Base-by-base conservation (phyloP, 208 protist species). In the Leptomonas pyrrhocoris region DNA sequence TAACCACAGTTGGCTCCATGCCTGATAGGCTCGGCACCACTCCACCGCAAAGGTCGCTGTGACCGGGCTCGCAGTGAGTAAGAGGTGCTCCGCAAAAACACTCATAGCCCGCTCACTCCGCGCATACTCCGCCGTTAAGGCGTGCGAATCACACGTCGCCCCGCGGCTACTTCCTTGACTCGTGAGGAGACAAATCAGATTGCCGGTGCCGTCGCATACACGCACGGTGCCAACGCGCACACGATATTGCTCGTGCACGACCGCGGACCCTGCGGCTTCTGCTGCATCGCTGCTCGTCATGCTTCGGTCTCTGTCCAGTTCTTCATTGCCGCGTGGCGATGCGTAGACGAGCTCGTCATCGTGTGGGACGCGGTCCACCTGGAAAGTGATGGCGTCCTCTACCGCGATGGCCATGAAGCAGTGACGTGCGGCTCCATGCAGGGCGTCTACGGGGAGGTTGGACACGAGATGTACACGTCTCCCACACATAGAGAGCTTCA, bases 111-210 rank as follows among this genome's bases (percentile, higher is more conserved):
- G 34, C 0, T 64, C 55, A 1, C 23, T 28, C 28, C 54, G 18
- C 25, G n/a, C 34, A 54, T 69, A 76, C 36, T 56, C 62, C 8
- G 53, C 54, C 43, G 46, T 40, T 15, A 75, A n/a, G 1, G 53
- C 61, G 3, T 46, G 21, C 23, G 34, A 38, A 3, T 38, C 34
- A 38, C 34, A 3, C 34, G 7, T 9, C 7, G 7, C 34, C 7
- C 9, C 34, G 34, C 34, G 7, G 34, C 34, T 38, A 38, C 34
- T 38, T 9, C 9, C 34, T n/a, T n/a, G n/a, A 38, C 9, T 38
- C 34, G 36, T 49, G 19, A 76, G 19, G 1, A 58, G 15, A 5
- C 42, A 0, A 6, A 76, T 51, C 8, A 69, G 28, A 48, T 70
- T 76, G 19, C 56, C 56, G 0, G 54, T 46, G 38, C 62, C 28